Base-by-base conservation (phyloP, 768 basidiomycete species). In the Calocera viscosa region DNA sequence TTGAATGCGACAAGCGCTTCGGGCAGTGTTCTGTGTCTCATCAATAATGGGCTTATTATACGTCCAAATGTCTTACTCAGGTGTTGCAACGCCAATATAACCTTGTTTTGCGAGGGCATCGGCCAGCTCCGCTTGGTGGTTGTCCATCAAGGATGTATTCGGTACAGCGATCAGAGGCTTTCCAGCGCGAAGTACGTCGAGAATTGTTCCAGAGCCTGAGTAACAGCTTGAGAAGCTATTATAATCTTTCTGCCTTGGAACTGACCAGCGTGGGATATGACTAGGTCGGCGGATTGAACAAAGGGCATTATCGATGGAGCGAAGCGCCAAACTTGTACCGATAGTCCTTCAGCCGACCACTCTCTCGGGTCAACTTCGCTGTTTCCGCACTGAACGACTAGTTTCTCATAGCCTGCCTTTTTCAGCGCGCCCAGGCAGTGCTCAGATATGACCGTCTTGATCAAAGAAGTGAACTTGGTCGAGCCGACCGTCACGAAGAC, bases 221-320 rank as follows among this genome's bases (percentile, higher is more conserved):
- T 17, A 64, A 41, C 43, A 47, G 28, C 41, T 65, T 63, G 26
- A 49, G 34, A 22, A 43, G 28, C 1, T 12, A 26, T 11, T 40
- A 11, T 2, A 69, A 39, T 16, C 11, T 64, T 53, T 69, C 33
- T 65, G 67, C 49, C 11, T 63, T 65, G 63, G 41, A 68, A 28
- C 83, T 70, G 73, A 93, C 95, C 95, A 73, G 93, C 95, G 81
- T 98, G 95, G 71, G 91, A 90, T 40, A 99, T 88, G 64, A 99
- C 82, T 64, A 94, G 77, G 73, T 92, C 87, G 60, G 89, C 86
- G 22, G 74, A 78, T 35, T 79, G 78, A 67, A 88, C 87, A 43
- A 87, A 83, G 2, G 80, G 81, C 65, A 84, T 80, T 68, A 97
- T 79, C 24, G 87, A 84, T 10, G 86, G 80, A 73, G 87, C 89